Percentiles rank a stretch among this genome's conserved stretches.
These are phyloP conservation scores for Hygrophorus russula DNA, from an alignment of 768 basidiomycete genomes.

Conservation along the genomic window DNA sequence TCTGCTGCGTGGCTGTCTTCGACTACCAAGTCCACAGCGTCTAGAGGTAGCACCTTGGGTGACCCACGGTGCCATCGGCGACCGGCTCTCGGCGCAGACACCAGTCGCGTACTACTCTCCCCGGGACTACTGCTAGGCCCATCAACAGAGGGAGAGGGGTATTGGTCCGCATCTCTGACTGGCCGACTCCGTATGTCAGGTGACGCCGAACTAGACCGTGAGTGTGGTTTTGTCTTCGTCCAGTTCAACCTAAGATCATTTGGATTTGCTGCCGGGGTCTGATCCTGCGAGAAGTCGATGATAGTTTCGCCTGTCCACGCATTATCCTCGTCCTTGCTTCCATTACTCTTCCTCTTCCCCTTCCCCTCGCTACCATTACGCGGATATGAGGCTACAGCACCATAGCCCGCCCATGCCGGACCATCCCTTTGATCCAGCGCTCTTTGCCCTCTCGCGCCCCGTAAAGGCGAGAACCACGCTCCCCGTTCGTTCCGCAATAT, in stretches of 20 bases:
- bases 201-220: constrained; percentile 7
- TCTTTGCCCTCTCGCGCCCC: constrained; percentile 31
- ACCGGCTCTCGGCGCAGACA: constrained; percentile 19
- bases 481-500: constrained; percentile 66
- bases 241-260: constrained; percentile 35
- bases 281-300: constrained; percentile 39
- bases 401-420: constrained; percentile 45
- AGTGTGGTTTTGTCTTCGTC: constrained; percentile 21
- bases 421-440: constrained; percentile 25
- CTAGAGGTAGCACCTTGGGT: constrained; percentile 34
- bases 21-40: constrained; percentile 86
- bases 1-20: constrained; percentile 50
- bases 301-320: constrained; percentile 15
- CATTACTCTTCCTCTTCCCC: constrained; percentile 5
- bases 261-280: constrained; percentile 17
- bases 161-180: background rate
- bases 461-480: constrained; percentile 57
- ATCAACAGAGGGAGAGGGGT: constrained; percentile 14
- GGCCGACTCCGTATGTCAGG: constrained; percentile 2
- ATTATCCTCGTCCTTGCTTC: background rate
- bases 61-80: constrained; percentile 15
- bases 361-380: background rate
- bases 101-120: constrained; percentile 8
- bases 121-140: constrained; percentile 16
- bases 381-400: constrained; percentile 31